A percentile compares a stretch with the other conserved stretches of the same genome.
Conservation (phyloP, 1,284 basidiomycete genomes). For the Microbotryum scabiosae region DNA sequence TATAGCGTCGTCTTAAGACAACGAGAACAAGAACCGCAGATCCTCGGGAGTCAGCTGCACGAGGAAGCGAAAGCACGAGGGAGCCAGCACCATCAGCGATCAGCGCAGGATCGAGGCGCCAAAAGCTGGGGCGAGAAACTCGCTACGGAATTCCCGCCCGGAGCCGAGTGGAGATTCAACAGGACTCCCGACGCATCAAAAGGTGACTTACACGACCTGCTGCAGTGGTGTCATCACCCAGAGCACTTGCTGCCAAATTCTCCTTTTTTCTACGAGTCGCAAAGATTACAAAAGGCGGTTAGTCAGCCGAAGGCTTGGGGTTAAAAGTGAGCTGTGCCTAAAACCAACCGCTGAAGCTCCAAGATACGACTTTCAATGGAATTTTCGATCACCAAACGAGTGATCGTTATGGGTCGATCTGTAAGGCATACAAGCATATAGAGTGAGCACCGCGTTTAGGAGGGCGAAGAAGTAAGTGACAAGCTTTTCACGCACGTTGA, state of each 20-base stretch:
- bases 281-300: conserved; percentile 45
- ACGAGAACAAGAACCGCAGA: conserved; percentile 48
- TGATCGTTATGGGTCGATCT: conserved; percentile 84
- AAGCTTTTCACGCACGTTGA: conserved; percentile 16
- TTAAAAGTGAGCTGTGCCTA: too few relatives aligned
- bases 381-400: conserved; percentile 91
- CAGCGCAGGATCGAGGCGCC: too few relatives aligned
- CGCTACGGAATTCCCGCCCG: too few relatives aligned
- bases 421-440: conserved; percentile 48
- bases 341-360: too few relatives aligned
- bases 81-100: neutral
- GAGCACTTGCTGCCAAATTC: conserved; percentile 23
- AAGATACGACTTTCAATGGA: conserved; percentile 46
- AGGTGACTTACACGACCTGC: neutral
- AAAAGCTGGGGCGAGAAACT: too few relatives aligned
- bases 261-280: conserved; percentile 87
- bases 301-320: too few relatives aligned
- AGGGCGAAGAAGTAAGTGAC: neutral
- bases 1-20: neutral
- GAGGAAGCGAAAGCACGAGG: neutral
- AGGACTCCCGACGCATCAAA: neutral
- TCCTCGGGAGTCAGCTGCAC: conserved; percentile 67
- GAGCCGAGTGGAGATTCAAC: too few relatives aligned
- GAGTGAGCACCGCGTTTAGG: too few relatives aligned
- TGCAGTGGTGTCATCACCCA: conserved; percentile 22